Conservation (phyloP, 202 grass and related monocot genomes). For the Brachypodium distachyon region DNA sequence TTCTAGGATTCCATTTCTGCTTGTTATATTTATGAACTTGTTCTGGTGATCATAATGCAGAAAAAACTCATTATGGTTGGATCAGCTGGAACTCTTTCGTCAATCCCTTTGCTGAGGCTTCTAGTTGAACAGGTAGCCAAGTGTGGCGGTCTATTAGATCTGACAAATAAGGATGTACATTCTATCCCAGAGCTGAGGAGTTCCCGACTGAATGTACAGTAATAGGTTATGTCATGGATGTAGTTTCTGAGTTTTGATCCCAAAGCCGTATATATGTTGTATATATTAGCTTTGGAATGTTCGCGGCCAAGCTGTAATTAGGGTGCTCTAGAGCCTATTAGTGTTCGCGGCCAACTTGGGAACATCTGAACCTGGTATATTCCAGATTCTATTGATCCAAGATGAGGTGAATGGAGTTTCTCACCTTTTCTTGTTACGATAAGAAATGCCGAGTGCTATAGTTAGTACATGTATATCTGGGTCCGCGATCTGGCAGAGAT, state of each 20-base stretch:
- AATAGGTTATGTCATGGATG: background rate
- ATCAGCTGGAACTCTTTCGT: conserved; percentile 64
- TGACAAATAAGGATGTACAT: conserved; percentile 55
- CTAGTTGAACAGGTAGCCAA: conserved; percentile 61
- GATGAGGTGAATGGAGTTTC: no score
- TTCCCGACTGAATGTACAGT: conserved; percentile 16
- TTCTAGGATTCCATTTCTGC: background rate
- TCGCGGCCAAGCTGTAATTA: background rate
- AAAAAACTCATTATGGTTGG: conserved; percentile 95
- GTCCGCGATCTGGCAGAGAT: no score
- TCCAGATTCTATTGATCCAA: no score
- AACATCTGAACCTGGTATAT: no score
- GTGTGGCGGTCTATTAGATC: conserved; percentile 44
- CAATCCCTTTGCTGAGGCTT: conserved; percentile 69
- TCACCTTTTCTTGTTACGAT: no score
- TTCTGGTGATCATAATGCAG: conserved; percentile 30
- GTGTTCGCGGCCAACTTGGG: no score
- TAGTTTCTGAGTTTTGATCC: conserved; percentile 10
- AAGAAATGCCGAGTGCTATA: no score
- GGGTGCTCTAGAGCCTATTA: no score
- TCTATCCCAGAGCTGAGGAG: conserved; percentile 26
- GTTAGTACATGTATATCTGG: no score
- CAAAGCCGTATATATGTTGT: conserved; percentile 24
- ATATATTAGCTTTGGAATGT: conserved; percentile 25
- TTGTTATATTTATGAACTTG: background rate